Evolutionary conservation across 805 yeast genomes (phyloP).

Genomic region (Monosporozyma unispora): DNA sequence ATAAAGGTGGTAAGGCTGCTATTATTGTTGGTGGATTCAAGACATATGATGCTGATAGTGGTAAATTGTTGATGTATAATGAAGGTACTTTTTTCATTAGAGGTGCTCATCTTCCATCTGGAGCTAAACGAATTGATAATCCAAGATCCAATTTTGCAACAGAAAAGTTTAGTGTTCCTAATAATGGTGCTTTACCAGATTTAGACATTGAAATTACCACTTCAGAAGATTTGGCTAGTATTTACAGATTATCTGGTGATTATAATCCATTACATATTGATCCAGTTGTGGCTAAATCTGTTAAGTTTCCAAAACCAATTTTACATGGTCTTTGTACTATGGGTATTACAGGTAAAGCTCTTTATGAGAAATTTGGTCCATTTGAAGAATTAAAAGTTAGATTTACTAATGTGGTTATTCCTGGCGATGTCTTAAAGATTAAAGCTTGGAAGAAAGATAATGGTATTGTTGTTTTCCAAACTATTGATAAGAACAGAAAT

Average conservation of each 20-base stretch:
- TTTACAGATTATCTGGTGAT: conserved; percentile 89
- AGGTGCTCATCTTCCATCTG: conserved; percentile 46
- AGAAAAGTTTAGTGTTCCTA: conserved; percentile 54
- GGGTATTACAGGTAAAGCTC: conserved; percentile 71
- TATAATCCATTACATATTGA: conserved; percentile 93
- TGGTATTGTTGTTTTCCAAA: conserved; percentile 65
- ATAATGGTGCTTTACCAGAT: conserved; percentile 47
- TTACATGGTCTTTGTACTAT: conserved; percentile 86
- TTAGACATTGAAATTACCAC: conserved; percentile 52
- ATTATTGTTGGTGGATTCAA: conserved; percentile 65
- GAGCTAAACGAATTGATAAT: conserved; percentile 41
- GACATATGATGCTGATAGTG: conserved; percentile 57
- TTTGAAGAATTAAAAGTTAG: conserved; percentile 82
- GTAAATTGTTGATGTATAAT: conserved; percentile 65
- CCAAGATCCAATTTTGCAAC: conserved; percentile 53
- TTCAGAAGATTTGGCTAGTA: conserved; percentile 67
- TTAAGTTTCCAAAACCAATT: conserved; percentile 77
- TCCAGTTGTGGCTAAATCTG: conserved; percentile 81
- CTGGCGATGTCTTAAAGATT: conserved; percentile 81
- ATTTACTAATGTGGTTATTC: conserved; percentile 85
- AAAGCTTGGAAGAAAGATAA: conserved; percentile 74
- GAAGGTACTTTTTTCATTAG: conserved; percentile 81
- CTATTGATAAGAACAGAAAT: conserved; percentile 70
- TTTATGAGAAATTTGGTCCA: conserved; percentile 72
- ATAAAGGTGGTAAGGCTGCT: conserved; percentile 79